phyloP scores from a whole-genome alignment of 352 stramenopile genomes.

The Phytophthora multivora region DNA sequence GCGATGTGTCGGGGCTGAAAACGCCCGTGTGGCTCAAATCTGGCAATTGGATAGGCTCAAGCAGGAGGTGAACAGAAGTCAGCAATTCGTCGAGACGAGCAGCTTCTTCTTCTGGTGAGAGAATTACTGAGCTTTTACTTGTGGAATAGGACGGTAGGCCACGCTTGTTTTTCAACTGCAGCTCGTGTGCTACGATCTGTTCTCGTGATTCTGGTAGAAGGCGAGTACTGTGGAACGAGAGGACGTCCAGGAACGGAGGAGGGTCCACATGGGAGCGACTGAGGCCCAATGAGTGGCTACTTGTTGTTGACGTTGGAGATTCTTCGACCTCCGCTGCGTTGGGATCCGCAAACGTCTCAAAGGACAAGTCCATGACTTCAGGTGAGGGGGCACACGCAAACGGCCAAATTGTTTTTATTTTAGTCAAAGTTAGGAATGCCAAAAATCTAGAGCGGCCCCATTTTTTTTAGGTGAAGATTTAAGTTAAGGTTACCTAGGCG shows the following conservation, averaged over 20 bases:
- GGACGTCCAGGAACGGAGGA: slow-evolving; percentile 64
- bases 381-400: too few relatives aligned
- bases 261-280: slow-evolving; percentile 14
- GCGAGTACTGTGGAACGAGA: slow-evolving; percentile 65
- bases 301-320: neutral
- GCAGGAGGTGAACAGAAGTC: slow-evolving; percentile 48
- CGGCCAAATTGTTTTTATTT: too few relatives aligned
- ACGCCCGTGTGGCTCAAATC: slow-evolving; percentile 66
- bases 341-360: neutral
- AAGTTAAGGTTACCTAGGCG: too few relatives aligned
- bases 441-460: too few relatives aligned
- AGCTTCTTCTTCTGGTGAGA: slow-evolving; percentile 9
- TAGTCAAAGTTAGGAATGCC: too few relatives aligned
- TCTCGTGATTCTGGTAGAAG: slow-evolving; percentile 42
- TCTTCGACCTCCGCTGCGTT: neutral
- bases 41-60: slow-evolving; percentile 66
- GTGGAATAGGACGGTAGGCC: neutral
- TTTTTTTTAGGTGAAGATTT: too few relatives aligned
- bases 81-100: slow-evolving; percentile 43
- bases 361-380: neutral
- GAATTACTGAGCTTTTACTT: neutral
- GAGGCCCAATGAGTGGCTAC: slow-evolving; percentile 4
- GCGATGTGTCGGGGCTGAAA: slow-evolving; percentile 18
- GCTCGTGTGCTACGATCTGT: slow-evolving; percentile 33
- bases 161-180: slow-evolving; percentile 16